These are phyloP conservation scores for Cystobasidium onofrii DNA, from an alignment of 768 basidiomycete genomes.

Conservation along the genomic window DNA sequence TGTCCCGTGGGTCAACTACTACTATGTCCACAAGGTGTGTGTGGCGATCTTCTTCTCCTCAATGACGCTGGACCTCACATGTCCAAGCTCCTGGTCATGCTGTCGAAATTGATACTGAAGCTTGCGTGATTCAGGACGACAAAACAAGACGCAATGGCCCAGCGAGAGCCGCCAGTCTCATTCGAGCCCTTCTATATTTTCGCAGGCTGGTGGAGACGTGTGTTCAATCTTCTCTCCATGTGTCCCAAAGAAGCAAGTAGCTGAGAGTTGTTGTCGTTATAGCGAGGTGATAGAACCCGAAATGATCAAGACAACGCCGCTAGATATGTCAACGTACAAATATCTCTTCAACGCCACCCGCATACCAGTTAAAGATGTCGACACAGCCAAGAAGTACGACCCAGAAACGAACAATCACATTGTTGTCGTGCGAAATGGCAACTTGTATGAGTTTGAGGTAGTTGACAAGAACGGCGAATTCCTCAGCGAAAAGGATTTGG, in stretches of 20 bases:
- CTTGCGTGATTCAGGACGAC: constrained; percentile 47
- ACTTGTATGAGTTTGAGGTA: constrained; percentile 76
- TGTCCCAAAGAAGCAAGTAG: no score
- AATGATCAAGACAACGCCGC: constrained; percentile 60
- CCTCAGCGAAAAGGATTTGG: constrained; percentile 70
- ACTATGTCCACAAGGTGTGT: constrained; percentile 75
- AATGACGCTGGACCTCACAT: neutral
- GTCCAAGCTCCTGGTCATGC: neutral
- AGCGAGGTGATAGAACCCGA: constrained; percentile 80
- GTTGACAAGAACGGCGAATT: constrained; percentile 58
- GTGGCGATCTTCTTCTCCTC: constrained; percentile 46
- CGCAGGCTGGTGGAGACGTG: constrained; percentile 67
- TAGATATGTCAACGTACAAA: constrained; percentile 90
- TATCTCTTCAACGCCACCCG: constrained; percentile 96
- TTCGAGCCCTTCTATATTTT: constrained; percentile 42
- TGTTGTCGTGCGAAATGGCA: constrained; percentile 81
- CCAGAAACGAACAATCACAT: constrained; percentile 70
- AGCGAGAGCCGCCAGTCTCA: constrained; percentile 38
- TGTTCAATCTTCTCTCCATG: no score
- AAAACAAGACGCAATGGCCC: constrained; percentile 36
- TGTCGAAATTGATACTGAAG: constrained; percentile 46
- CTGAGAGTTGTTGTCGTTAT: no score
- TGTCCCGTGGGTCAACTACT: constrained; percentile 88
- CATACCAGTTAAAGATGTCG: constrained; percentile 71
- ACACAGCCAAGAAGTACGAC: constrained; percentile 75